Evolutionary conservation across 768 basidiomycete genomes (phyloP).

Genomic region (Psilocybe cubensis): DNA sequence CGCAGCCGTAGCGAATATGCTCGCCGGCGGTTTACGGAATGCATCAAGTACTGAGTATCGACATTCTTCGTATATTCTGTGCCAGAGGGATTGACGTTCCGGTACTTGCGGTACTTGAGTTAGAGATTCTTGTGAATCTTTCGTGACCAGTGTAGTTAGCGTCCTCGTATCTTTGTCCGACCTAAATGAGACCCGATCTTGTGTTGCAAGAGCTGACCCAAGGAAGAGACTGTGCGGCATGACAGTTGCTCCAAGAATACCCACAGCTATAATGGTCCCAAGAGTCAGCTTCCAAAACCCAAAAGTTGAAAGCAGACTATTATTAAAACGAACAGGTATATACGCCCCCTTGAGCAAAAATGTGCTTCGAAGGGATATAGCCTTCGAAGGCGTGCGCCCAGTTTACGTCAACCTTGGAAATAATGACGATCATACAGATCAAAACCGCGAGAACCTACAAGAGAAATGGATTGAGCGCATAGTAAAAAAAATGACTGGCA

Average conservation of each 20-base stretch:
- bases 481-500: not conserved
- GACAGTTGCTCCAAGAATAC: conserved; percentile 82
- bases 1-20: conserved; percentile 35
- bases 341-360: conserved; percentile 58
- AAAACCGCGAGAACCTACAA: conserved; percentile 69
- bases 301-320: not conserved
- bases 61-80: conserved; percentile 17
- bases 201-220: conserved; percentile 84
- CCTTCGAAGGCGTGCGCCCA: conserved; percentile 80
- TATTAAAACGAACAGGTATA: conserved; percentile 61
- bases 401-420: conserved; percentile 67
- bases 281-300: not conserved
- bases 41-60: conserved; percentile 32
- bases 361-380: conserved; percentile 70
- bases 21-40: conserved; percentile 41
- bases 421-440: conserved; percentile 77
- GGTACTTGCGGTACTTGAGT: not conserved
- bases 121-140: conserved; percentile 21
- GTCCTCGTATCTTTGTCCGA: conserved; percentile 23
- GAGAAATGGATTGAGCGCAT: not conserved
- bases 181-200: conserved; percentile 62
- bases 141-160: conserved; percentile 14
- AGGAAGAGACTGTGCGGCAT: conserved; percentile 96
- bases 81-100: conserved; percentile 11
- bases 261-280: conserved; percentile 50